These are phyloP conservation scores for Schizosaccharomyces osmophilus DNA, from an alignment of 805 yeast genomes.

Conservation along the genomic window DNA sequence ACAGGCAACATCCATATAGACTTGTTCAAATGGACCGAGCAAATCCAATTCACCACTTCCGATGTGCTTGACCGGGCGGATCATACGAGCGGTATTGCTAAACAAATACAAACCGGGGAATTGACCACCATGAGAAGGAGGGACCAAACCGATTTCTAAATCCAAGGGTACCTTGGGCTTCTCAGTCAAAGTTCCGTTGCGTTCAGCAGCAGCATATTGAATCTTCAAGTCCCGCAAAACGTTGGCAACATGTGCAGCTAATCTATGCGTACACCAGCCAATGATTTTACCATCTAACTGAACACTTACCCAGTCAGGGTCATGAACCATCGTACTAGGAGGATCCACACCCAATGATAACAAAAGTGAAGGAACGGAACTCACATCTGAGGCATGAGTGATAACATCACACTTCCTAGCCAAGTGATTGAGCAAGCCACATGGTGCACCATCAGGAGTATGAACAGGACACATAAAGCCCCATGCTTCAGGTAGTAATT, in stretches of 20 bases:
- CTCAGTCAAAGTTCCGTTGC: background rate
- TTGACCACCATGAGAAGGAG: slow-evolving; percentile 88
- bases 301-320: slow-evolving; percentile 68
- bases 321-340: slow-evolving; percentile 58
- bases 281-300: slow-evolving; percentile 79
- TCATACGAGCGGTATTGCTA: slow-evolving; percentile 84
- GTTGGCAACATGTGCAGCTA: slow-evolving; percentile 67
- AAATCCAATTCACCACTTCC: slow-evolving; percentile 65
- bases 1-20: slow-evolving; percentile 86
- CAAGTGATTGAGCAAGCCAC: slow-evolving; percentile 91
- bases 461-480: slow-evolving; percentile 97
- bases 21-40: slow-evolving; percentile 95
- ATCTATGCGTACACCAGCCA: slow-evolving; percentile 84
- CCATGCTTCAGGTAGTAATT: slow-evolving; percentile 92
- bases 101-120: slow-evolving; percentile 86
- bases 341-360: slow-evolving; percentile 60
- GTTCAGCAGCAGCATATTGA: slow-evolving; percentile 24
- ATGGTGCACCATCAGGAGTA: slow-evolving; percentile 98
- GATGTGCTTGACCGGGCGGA: slow-evolving; percentile 80
- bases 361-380: slow-evolving; percentile 40
- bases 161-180: slow-evolving; percentile 52
- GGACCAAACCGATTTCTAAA: slow-evolving; percentile 84
- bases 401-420: slow-evolving; percentile 84
- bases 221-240: slow-evolving; percentile 85
- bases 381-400: slow-evolving; percentile 49